Base-by-base conservation (phyloP, 192 early-diverging fungal species). In the Borealophlyctis nickersoniae region DNA sequence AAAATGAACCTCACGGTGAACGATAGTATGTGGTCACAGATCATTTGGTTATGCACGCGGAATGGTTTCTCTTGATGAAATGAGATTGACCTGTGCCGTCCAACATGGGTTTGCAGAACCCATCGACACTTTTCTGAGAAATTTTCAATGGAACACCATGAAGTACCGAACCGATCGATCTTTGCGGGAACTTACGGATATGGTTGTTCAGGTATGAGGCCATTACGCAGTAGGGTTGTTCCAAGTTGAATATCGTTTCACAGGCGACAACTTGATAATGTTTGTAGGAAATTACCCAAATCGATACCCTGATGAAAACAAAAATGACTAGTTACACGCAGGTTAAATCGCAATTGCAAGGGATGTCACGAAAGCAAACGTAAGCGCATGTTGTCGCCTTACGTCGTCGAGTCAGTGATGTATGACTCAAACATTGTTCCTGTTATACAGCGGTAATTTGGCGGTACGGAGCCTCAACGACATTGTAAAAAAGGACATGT, bases 111-210 rank as follows among this genome's bases (percentile, higher is more conserved):
- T 30, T 19, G 57, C 66, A 94, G 92, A 94, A 81, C 72, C 84
- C 54, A 83, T 96, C 34, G 95, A 94, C 73, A 78, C 90, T 49
- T 99, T 91, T 62, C 74, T 98, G 16, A 83, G 85, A 60, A 77
- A 82, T 26, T 98, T 98, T 69, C 79, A 88, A 60, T 99, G 97
- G 97, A 93, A 98, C 72, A 91, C 88, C 19, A 89, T 95, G 86
- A 97, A 96, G 76, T 99, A 95, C 74, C 81, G 97, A 49, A 87
- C 88, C 1, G 97, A 99, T 76, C 93, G 94, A 74, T 83, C 91
- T 4, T 75, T 99, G 66, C 77, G 83, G 52, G 97, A 98, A 69
- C 82, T 96, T 26, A 75, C 88, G 0, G 81, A 88, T 31, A 73
- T 87, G 65, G 85, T 99, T 36, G 77, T 85, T 27, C 89, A 93